Percentiles rank a stretch among this genome's conserved stretches.
These are phyloP conservation scores for Plasmodium gonderi DNA, from an alignment of 169 alveolate genomes.

Conservation along the genomic window DNA sequence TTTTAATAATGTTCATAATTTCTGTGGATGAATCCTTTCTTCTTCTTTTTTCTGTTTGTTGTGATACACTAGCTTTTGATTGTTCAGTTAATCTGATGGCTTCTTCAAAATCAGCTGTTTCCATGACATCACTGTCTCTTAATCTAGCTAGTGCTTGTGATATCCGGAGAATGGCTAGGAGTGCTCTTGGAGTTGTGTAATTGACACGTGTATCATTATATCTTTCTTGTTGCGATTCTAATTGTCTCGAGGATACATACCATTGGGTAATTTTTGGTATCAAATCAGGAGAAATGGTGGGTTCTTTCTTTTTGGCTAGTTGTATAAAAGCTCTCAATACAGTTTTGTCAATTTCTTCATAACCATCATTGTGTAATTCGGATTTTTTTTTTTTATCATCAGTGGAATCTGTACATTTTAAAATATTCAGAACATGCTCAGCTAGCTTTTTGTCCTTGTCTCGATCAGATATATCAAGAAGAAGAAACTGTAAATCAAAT, in stretches of 20 bases:
- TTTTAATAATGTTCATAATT: constrained; percentile 85
- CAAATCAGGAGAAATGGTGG: constrained; percentile 79
- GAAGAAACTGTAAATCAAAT: constrained; percentile 94
- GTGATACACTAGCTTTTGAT: constrained; percentile 88
- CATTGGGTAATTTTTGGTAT: constrained; percentile 81
- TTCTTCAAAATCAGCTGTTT: constrained; percentile 95
- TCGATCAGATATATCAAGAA: constrained; percentile 90
- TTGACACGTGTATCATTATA: constrained; percentile 89
- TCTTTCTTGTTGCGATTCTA: constrained; percentile 82
- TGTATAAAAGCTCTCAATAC: constrained; percentile 92
- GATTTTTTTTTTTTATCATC: constrained; percentile 65
- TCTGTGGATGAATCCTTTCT: constrained; percentile 81
- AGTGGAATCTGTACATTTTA: constrained; percentile 85
- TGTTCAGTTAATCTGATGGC: constrained; percentile 95
- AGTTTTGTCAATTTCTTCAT: constrained; percentile 81
- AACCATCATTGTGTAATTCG: constrained; percentile 39
- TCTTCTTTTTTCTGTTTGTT: constrained; percentile 78
- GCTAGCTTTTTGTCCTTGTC: constrained; percentile 92
- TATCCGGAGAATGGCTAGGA: constrained; percentile 95
- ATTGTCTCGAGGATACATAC: constrained; percentile 82
- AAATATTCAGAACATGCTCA: constrained; percentile 93
- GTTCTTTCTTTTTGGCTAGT: constrained; percentile 89
- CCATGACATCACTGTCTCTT: constrained; percentile 92
- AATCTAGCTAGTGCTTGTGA: constrained; percentile 95
- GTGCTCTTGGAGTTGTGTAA: constrained; percentile 97